Evolutionary conservation across 2,329 filamentous ascomycete species (phyloP).

Genomic region (Acarospora socialis): DNA sequence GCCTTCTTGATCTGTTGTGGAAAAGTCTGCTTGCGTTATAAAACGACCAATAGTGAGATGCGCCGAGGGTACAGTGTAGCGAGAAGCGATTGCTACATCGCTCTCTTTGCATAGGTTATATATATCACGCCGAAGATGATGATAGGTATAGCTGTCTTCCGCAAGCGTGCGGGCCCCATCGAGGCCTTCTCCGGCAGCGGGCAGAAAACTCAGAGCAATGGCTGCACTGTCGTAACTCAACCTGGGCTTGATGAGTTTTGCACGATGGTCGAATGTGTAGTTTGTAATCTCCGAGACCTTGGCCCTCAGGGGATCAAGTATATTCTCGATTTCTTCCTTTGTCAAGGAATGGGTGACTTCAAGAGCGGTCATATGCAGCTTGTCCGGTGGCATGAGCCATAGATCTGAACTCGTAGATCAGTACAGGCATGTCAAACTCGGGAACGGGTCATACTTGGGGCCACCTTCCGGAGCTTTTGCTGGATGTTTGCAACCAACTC

Average conservation of each 20-base stretch:
- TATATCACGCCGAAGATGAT: conserved; percentile 72
- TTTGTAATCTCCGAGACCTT: conserved; percentile 47
- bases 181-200: conserved; percentile 50
- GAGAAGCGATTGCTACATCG: conserved; percentile 56
- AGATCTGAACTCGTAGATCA: conserved; percentile 38
- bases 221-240: conserved; percentile 76
- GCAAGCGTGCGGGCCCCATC: conserved; percentile 23
- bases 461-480: conserved; percentile 44
- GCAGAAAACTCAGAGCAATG: conserved; percentile 74
- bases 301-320: conserved; percentile 45
- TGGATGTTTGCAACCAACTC: conserved; percentile 57
- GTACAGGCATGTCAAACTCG: not conserved
- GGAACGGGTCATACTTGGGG: conserved; percentile 47
- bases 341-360: conserved; percentile 75
- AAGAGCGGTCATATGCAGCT: conserved; percentile 72
- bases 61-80: conserved; percentile 79
- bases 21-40: conserved; percentile 48
- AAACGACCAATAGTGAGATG: conserved; percentile 82
- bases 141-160: conserved; percentile 66
- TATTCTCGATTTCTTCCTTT: conserved; percentile 47
- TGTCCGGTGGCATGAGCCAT: conserved; percentile 71
- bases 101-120: conserved; percentile 46
- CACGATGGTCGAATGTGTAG: conserved; percentile 51
- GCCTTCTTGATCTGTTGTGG: conserved; percentile 23
- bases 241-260: conserved; percentile 66